phyloP scores from a whole-genome alignment of 106 monocot species.

The Dactylorhiza incarnata region DNA sequence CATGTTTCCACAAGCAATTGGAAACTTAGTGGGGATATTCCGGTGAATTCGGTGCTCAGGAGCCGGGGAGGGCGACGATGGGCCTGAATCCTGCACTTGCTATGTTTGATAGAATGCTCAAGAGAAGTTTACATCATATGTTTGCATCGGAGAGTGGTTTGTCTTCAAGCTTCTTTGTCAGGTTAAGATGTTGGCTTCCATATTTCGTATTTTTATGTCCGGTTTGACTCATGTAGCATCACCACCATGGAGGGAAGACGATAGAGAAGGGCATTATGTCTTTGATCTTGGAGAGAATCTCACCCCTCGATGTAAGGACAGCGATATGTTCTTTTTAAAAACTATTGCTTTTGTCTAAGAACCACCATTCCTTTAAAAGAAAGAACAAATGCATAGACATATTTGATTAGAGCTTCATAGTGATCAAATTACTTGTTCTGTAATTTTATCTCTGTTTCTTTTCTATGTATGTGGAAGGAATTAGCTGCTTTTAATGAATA shows the following conservation, averaged over 20 bases:
- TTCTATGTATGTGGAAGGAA: too few relatives aligned
- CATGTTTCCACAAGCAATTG: conserved; percentile 2
- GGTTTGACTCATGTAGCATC: conserved; percentile 41
- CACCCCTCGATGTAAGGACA: conserved; percentile 72
- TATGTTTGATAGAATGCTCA: too few relatives aligned
- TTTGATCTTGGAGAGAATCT: conserved; percentile 91
- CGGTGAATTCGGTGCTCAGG: not conserved
- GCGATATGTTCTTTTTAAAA: not conserved
- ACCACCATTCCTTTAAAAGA: not conserved
- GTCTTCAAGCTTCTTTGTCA: too few relatives aligned
- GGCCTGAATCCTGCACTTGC: too few relatives aligned
- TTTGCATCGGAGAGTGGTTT: too few relatives aligned
- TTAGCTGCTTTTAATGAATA: too few relatives aligned
- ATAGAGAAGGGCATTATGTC: conserved; percentile 80
- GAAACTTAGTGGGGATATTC: not conserved
- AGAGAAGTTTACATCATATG: too few relatives aligned
- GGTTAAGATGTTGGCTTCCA: too few relatives aligned
- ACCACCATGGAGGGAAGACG: conserved; percentile 75
- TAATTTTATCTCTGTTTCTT: too few relatives aligned
- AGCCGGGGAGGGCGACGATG: conserved; percentile 10
- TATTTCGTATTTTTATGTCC: too few relatives aligned
- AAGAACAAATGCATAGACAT: not conserved
- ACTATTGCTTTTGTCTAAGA: not conserved
- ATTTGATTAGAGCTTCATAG: not conserved
- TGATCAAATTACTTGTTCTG: not conserved